Conservation (phyloP, 106 monocot genomes). For the Allium fistulosum region DNA sequence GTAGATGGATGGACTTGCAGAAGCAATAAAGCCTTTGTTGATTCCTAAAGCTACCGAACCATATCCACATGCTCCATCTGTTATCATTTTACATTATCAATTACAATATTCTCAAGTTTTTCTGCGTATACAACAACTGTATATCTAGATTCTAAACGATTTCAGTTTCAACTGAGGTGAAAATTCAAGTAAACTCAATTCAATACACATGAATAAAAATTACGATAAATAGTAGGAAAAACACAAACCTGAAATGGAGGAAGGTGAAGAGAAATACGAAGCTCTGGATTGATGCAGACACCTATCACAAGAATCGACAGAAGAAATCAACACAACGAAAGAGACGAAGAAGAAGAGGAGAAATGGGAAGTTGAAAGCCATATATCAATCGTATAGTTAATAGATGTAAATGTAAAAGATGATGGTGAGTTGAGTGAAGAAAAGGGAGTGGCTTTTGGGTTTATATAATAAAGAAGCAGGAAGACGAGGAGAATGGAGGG, state of each 20-base stretch:
- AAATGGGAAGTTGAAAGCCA: background rate
- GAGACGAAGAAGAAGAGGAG: background rate
- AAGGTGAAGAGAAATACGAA: conserved; percentile 39
- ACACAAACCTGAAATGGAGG: conserved; percentile 32
- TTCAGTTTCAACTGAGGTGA: background rate
- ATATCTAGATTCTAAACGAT: background rate
- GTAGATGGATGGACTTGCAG: conserved; percentile 35
- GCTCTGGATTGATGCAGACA: conserved; percentile 70
- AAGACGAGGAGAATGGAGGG: background rate
- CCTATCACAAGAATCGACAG: conserved; percentile 43
- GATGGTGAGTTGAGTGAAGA: background rate
- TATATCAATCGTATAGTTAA: background rate
- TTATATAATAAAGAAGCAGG: background rate
- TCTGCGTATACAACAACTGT: background rate
- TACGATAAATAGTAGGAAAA: background rate
- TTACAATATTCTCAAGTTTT: background rate
- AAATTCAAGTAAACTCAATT: background rate
- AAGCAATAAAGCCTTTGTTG: conserved; percentile 47
- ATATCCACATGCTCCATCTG: conserved; percentile 86
- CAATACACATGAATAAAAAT: background rate
- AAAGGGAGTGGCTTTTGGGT: background rate
- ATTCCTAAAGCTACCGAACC: conserved; percentile 36
- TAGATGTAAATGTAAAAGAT: background rate
- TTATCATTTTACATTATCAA: background rate
- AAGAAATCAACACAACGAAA: conserved; percentile 13